Evolutionary conservation across 805 yeast genomes (phyloP).

Genomic region (Ogataea trehalophila): DNA sequence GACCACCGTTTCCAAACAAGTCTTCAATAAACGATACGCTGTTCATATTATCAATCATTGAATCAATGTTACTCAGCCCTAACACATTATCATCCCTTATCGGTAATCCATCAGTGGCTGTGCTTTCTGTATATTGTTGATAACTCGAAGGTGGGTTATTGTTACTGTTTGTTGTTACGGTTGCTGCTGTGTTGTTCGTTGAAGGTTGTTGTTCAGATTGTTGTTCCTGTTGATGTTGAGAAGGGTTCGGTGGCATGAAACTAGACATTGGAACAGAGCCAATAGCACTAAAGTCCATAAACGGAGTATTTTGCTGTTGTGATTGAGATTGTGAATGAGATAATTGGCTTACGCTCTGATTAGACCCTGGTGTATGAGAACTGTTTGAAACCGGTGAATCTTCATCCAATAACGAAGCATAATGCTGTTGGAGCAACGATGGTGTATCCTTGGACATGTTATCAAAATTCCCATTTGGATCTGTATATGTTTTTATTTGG

Average conservation of each 20-base stretch:
- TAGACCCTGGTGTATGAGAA: slow-evolving; percentile 1
- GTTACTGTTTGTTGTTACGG: too few relatives aligned
- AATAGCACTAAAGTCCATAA: background rate
- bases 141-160: too few relatives aligned
- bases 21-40: slow-evolving; percentile 1
- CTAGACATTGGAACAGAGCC: slow-evolving; percentile 3
- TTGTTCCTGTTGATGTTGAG: background rate
- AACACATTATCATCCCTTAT: too few relatives aligned
- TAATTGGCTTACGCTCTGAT: background rate
- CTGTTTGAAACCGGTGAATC: background rate
- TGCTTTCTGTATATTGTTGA: too few relatives aligned
- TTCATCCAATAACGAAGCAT: background rate
- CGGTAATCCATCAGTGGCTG: too few relatives aligned
- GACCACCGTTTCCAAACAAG: background rate
- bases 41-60: slow-evolving; percentile 1
- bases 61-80: background rate
- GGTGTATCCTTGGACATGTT: background rate
- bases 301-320: background rate
- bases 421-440: background rate
- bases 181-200: too few relatives aligned
- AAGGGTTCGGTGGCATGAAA: background rate
- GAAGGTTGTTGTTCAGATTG: too few relatives aligned
- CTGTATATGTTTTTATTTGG: slow-evolving; percentile 29
- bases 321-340: background rate
- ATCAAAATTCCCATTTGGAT: slow-evolving; percentile 1